Evolutionary conservation across 352 stramenopile genomes (phyloP), one percentile per base, ranked within the genome.

Genomic region (Pythium chondricola): DNA sequence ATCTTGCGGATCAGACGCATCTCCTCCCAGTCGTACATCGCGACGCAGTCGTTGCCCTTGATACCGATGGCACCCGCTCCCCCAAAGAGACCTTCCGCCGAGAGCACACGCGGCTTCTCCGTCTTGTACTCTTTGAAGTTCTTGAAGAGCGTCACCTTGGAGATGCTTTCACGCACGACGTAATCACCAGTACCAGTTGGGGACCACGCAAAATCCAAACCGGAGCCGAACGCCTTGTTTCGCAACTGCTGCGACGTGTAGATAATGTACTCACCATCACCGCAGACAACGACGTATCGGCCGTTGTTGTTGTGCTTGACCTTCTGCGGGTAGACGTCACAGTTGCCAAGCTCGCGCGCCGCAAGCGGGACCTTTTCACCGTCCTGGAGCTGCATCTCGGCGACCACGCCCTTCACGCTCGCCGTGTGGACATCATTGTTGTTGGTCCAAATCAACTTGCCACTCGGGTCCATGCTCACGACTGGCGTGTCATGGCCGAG

Each of bases 241-340:
- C 90, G 79, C 38, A 96, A 60, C 53, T 91, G 85, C 74, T 98
- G 94, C 8, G 95, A 92, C 20, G 97, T 99, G 77, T 99, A 99
- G 63, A 99, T 99, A 60, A 99, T 98, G 75, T 99, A 99, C 76
- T 99, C 97, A 33, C 96, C 96, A 72, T 99, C 97, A 20, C 97
- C 97, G 58, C 94, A 99, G 17, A 99, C 94, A 21, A 97, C 88
- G 27, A 99, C 84, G 69, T 99, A 99, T 39, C 96, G 92, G 4
- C 97, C 96, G 61, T 99, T 99, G 71, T 88, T 98, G 82, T 99
- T 99, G 75, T 99, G 96, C 60, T 89, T 85, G 24, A 99, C 83
- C 54, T 88, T 95, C 64, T 99, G 95, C 24, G 97, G 96, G 65
- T 98, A 99, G 14, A 99, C 76, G 58, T 99, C 97, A 62, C 92